Evolutionary conservation across 257 asterid species (phyloP).

Genomic region (Solanum piurae): DNA sequence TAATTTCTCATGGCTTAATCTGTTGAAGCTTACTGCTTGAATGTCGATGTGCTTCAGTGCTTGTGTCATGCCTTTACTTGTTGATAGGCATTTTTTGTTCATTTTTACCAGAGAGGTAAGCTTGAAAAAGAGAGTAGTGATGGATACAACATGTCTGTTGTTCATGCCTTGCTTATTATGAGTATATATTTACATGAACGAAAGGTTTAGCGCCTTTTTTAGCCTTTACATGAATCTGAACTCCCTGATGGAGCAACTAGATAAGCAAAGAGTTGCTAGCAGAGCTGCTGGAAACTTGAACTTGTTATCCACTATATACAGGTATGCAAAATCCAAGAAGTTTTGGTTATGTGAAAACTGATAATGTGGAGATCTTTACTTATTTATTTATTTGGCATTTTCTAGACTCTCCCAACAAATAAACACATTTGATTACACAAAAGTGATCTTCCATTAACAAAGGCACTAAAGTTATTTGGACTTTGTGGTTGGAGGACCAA

Average conservation of each 20-base stretch:
- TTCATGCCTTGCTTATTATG: background rate
- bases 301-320: background rate
- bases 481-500: background rate
- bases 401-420: background rate
- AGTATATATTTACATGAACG: background rate
- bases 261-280: background rate
- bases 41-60: background rate
- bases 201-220: background rate
- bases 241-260: background rate
- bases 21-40: background rate
- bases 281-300: background rate
- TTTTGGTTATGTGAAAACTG: background rate
- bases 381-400: background rate
- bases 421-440: background rate
- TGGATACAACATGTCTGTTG: background rate
- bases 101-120: background rate
- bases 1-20: background rate
- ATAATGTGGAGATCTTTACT: background rate
- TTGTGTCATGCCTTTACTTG: background rate
- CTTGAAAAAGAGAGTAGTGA: background rate
- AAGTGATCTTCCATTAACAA: background rate
- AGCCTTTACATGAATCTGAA: background rate
- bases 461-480: background rate
- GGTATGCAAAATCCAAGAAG: background rate
- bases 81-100: background rate